Conservation (phyloP, 2,329 filamentous ascomycete genomes). For the Hymenoscyphus repandus region DNA sequence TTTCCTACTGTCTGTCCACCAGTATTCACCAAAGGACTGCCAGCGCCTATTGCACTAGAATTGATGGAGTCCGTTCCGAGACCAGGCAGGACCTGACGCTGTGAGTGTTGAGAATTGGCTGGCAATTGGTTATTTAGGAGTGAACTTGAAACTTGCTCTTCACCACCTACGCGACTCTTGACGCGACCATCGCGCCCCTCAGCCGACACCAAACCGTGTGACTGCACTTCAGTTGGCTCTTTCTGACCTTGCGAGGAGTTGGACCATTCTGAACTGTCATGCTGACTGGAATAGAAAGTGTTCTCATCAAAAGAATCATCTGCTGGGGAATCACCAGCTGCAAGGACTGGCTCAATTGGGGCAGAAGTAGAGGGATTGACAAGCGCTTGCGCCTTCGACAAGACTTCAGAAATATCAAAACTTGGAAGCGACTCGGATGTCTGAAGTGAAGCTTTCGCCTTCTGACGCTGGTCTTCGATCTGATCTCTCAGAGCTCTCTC, state of each 20-base stretch:
- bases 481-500: slow-evolving; percentile 76
- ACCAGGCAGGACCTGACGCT: slow-evolving; percentile 5
- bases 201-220: slow-evolving; percentile 20
- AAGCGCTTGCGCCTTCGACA: slow-evolving; percentile 64
- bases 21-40: neutral
- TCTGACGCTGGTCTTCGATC: slow-evolving; percentile 55
- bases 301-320: slow-evolving; percentile 82
- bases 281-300: slow-evolving; percentile 92
- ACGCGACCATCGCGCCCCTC: slow-evolving; percentile 17
- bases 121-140: slow-evolving; percentile 27
- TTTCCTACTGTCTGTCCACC: slow-evolving; percentile 2
- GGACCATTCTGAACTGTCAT: slow-evolving; percentile 65
- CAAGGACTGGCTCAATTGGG: slow-evolving; percentile 47
- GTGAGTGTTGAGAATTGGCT: slow-evolving; percentile 17
- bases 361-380: slow-evolving; percentile 59
- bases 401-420: slow-evolving; percentile 67
- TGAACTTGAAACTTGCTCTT: slow-evolving; percentile 24
- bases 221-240: slow-evolving; percentile 21
- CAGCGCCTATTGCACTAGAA: neutral
- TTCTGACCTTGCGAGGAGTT: slow-evolving; percentile 32
- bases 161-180: slow-evolving; percentile 18
- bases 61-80: neutral
- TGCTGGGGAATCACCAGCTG: slow-evolving; percentile 51
- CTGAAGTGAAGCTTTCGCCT: slow-evolving; percentile 39
- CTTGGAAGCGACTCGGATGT: slow-evolving; percentile 51